Evolutionary conservation across 106 monocot species (phyloP), one percentile per base, ranked within the genome.

Genomic region (Chionographis japonica): DNA sequence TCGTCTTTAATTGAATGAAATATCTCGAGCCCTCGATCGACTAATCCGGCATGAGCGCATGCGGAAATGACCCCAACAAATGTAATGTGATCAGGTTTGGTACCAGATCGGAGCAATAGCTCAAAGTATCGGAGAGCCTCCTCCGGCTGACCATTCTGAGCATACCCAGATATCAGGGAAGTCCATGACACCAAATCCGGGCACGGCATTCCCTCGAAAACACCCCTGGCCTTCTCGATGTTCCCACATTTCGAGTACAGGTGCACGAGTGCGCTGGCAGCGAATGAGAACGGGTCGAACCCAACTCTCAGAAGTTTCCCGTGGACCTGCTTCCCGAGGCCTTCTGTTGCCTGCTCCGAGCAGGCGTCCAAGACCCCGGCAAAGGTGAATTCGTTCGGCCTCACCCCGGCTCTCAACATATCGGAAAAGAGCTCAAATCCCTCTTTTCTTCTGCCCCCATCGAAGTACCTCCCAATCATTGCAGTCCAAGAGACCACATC

Each of bases 201-300:
- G 20, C 69, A 60, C 20, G 50, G 16, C 86, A 86, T 86, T 17
- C 58, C 74, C 53, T 83, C 69, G 56, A 90, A 90, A 13, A 80
- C 79, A 8, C 52, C 41, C 4, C 68, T 57, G 15, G 86, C 85
- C 18, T 67, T 56, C 12, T 58, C 60, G 10, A 83, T 65, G 60
- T 75, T 80, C 15, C 86, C 86, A 61, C 80, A 86, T 50, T 86
- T 90, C 20, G 90, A 71, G 41, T 90, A 90, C 90, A 90, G 78
- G 52, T 83, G 80, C 11, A 90, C 55, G 0, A 90, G 80, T 0
- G 83, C 80, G 13, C 83, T 75, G 13, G 66, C 67, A 7, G 83
- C 74, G 36, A 90, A 90, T 4, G 78, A 74, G 36, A 55, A 75
- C 4, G 66, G 53, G 35, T 72, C 65, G 15, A 46, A 61, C 42